These are phyloP conservation scores for Serendipita vermifera DNA, from an alignment of 768 basidiomycete species.

Conservation along the genomic window DNA sequence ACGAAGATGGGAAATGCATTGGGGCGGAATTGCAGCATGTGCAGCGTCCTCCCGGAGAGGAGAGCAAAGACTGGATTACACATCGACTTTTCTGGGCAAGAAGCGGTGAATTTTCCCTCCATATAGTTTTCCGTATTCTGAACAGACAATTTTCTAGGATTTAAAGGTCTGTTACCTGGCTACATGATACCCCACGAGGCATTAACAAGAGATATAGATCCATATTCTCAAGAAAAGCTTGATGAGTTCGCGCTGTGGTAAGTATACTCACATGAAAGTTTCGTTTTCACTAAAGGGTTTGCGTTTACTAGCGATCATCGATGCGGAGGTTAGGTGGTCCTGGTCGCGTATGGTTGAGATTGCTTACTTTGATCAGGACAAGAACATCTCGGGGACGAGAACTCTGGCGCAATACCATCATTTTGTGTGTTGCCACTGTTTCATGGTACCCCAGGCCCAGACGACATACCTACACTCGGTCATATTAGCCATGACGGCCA, in stretches of 20 bases:
- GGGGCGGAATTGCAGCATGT: conserved; percentile 38
- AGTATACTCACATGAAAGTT: conserved; percentile 13
- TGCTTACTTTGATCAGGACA: conserved; percentile 26
- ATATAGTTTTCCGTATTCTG: neutral
- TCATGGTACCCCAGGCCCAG: conserved; percentile 29
- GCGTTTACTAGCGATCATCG: conserved; percentile 32
- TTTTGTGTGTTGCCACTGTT: conserved; percentile 43
- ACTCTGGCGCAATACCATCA: conserved; percentile 34
- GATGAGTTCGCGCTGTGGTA: conserved; percentile 42
- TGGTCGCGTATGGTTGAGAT: neutral
- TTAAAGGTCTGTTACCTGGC: conserved; percentile 30
- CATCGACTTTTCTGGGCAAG: conserved; percentile 46
- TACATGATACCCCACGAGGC: neutral
- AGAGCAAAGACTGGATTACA: conserved; percentile 40
- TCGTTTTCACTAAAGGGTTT: neutral
- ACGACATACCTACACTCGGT: conserved; percentile 17
- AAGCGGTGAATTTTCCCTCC: conserved; percentile 30
- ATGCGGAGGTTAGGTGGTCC: conserved; percentile 32
- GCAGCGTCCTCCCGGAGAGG: conserved; percentile 24
- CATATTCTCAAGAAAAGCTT: conserved; percentile 46
- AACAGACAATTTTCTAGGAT: conserved; percentile 28
- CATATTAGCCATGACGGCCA: conserved; percentile 47
- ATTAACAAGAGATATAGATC: conserved; percentile 27
- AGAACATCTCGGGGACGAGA: conserved; percentile 34
- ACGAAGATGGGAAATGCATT: conserved; percentile 27